Base-by-base conservation (phyloP, 768 basidiomycete species). In the Suillus spraguei region DNA sequence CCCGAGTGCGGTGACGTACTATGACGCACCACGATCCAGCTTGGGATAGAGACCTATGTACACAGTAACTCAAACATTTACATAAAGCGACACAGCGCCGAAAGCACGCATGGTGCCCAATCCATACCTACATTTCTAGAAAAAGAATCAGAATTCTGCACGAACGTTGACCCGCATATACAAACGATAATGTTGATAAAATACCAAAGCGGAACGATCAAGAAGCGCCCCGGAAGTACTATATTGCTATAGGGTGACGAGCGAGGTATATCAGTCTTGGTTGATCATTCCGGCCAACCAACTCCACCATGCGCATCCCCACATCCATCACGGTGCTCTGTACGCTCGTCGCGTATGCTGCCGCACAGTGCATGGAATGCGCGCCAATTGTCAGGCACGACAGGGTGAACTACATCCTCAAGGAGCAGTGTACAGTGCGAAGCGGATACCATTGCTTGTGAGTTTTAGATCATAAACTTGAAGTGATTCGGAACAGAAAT, bases 361-460 rank as follows among this genome's bases (percentile, higher is more conserved):
- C 55, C 13, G 55, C 36, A 5, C 55, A 56, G 36, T 56, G 55
- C 36, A 56, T 56, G 55, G 55, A 56, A 56, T 56, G 55, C 36
- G 55, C 36, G 2, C 6, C 36, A 24, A 10, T 8, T 14, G 36
- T 56, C 36, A 17, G 9, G 5, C 38, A 24, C 55, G 38, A 38
- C 16, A 6, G 7, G 9, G 22, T 56, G 55, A 10, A 9, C 5
- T 56, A 39, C 9, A 16, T 9, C 36, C 55, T 56, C 36, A 24
- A 38, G 9, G 55, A 56, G 36, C 55, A 56, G 16, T 56, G 55
- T 9, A 39, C 55, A 10, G 55, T 56, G 22, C 36, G 10, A 8
- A 56, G 55, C 22, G 55, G 55, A 16, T 56, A 56, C 55, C 55
- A 56, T 38, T 56, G 55, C 22, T 56, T 56, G 55, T 56, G 22